phyloP scores from a whole-genome alignment of 1,284 basidiomycete species.

The Athelia sp. region DNA sequence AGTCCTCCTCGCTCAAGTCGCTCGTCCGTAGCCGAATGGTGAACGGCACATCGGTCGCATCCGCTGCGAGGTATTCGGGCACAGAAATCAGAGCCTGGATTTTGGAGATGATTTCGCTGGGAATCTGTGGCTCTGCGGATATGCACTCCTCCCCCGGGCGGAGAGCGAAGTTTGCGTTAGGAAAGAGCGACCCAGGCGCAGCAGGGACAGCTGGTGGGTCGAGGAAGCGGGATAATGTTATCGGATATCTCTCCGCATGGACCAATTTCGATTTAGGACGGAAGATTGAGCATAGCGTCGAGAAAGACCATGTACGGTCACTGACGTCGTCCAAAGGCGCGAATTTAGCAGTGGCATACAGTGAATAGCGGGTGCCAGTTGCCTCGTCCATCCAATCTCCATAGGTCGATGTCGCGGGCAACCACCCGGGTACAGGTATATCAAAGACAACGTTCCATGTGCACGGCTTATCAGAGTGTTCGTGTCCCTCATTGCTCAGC shows the following conservation, averaged over 20 bases:
- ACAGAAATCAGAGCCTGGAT: conserved; percentile 59
- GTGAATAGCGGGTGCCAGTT: conserved; percentile 56
- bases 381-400: conserved; percentile 34
- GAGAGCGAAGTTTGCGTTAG: conserved; percentile 36
- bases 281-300: conserved; percentile 44
- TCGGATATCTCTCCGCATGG: conserved; percentile 26
- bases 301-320: conserved; percentile 34
- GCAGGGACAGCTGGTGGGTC: conserved; percentile 29
- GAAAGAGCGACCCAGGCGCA: conserved; percentile 9
- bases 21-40: conserved; percentile 56
- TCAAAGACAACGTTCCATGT: conserved; percentile 71
- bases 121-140: conserved; percentile 29
- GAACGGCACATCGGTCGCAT: conserved; percentile 44
- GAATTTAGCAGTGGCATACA: conserved; percentile 64
- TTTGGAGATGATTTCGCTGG: conserved; percentile 48
- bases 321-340: conserved; percentile 34
- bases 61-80: conserved; percentile 46
- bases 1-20: conserved; percentile 38
- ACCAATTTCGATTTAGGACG: conserved; percentile 32
- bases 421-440: conserved; percentile 72
- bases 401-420: conserved; percentile 53
- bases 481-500: conserved; percentile 55
- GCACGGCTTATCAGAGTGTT: conserved; percentile 47
- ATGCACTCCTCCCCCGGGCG: conserved; percentile 16
- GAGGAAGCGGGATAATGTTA: conserved; percentile 43